Percentiles rank a stretch among this genome's conserved stretches.
phyloP scores from a whole-genome alignment of 139 green algal species.

The Diplosphaera chodatii region DNA sequence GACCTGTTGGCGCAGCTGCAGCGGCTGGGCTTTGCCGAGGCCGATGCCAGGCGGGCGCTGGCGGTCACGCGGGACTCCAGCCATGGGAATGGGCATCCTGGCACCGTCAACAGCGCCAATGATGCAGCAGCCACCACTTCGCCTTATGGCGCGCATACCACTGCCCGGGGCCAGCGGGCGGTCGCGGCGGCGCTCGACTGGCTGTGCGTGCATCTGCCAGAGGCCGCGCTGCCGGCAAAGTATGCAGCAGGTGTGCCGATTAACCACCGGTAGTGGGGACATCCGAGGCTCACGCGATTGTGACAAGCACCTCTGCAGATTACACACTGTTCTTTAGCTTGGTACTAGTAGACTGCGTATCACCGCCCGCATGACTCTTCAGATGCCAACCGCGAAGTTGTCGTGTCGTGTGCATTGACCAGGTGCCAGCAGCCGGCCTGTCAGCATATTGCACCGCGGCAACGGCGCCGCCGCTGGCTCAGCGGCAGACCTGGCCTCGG shows the following conservation, averaged over 20 bases:
- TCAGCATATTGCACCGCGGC: conserved; percentile 17
- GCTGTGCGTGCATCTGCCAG: conserved; percentile 59
- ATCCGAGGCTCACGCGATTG: too few relatives aligned
- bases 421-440: conserved; percentile 38
- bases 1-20: conserved; percentile 26
- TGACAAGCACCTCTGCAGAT: too few relatives aligned
- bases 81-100: too few relatives aligned
- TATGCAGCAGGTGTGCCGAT: conserved; percentile 54
- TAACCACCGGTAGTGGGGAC: too few relatives aligned
- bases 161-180: neutral
- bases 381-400: too few relatives aligned
- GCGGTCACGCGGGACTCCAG: neutral
- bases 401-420: neutral
- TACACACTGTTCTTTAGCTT: too few relatives aligned
- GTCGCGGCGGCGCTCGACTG: conserved; percentile 59
- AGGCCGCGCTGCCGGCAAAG: conserved; percentile 48
- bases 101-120: neutral
- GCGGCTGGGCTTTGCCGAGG: conserved; percentile 45
- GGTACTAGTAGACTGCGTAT: too few relatives aligned
- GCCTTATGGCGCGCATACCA: neutral
- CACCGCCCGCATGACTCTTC: too few relatives aligned
- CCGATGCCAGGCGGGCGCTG: conserved; percentile 32
- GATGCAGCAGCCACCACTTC: too few relatives aligned
- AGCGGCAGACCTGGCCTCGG: neutral
- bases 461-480: neutral